Percentiles rank a stretch among this genome's conserved stretches.
phyloP scores from a whole-genome alignment of 2,329 filamentous ascomycete genomes.

The Tothia fuscella region DNA sequence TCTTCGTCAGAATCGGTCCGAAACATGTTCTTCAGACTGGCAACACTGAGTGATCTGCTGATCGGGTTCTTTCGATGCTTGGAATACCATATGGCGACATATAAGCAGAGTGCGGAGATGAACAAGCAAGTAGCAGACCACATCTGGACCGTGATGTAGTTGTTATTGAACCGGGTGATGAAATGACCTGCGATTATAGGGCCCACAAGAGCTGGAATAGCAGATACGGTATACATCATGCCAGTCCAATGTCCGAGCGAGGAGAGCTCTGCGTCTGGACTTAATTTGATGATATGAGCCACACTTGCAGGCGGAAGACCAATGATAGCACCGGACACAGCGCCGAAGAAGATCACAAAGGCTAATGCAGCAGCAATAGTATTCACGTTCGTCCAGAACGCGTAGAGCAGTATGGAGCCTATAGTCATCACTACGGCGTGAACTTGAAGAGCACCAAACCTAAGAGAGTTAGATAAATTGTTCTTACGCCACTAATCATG shows the following conservation, averaged over 20 bases:
- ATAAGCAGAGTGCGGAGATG: slow-evolving; percentile 31
- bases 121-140: slow-evolving; percentile 35
- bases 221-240: slow-evolving; percentile 39
- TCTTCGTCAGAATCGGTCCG: too few relatives aligned
- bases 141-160: slow-evolving; percentile 34
- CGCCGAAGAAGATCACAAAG: slow-evolving; percentile 38
- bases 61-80: too few relatives aligned
- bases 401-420: slow-evolving; percentile 30
- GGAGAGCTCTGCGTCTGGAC: slow-evolving; percentile 18
- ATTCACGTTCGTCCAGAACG: slow-evolving; percentile 31
- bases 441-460: slow-evolving; percentile 33
- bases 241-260: slow-evolving; percentile 40
- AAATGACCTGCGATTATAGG: slow-evolving; percentile 37
- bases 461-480: slow-evolving; percentile 9
- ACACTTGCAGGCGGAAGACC: slow-evolving; percentile 38
- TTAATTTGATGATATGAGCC: slow-evolving; percentile 21
- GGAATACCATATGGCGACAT: too few relatives aligned
- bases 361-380: slow-evolving; percentile 29
- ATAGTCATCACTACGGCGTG: slow-evolving; percentile 31
- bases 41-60: too few relatives aligned
- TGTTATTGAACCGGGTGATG: slow-evolving; percentile 27
- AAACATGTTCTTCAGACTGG: too few relatives aligned
- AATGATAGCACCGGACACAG: slow-evolving; percentile 37
- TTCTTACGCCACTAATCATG: neutral
- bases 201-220: slow-evolving; percentile 33